Conservation (phyloP, 805 yeast genomes). For the Saturnispora diversa region DNA sequence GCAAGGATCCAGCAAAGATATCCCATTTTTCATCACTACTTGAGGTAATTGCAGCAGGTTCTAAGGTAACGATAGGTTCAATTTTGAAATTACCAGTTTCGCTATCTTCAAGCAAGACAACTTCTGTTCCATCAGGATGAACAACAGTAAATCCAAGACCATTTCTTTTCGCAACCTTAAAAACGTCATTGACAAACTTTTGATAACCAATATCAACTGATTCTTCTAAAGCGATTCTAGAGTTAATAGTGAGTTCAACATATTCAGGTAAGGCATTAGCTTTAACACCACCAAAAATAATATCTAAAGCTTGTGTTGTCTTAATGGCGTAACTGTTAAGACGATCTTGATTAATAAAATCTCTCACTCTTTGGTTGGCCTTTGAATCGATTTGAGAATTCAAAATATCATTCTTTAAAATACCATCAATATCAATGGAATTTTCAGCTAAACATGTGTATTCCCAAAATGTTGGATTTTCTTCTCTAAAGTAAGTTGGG, state of each 20-base stretch:
- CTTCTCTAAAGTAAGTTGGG: conserved; percentile 32
- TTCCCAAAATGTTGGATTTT: conserved; percentile 37
- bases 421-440: conserved; percentile 29
- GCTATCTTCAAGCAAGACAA: conserved; percentile 25
- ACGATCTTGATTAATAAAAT: conserved; percentile 26
- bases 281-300: conserved; percentile 42
- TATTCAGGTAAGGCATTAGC: conserved; percentile 44
- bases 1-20: conserved; percentile 35
- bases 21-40: conserved; percentile 42
- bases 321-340: conserved; percentile 32
- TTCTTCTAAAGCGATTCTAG: conserved; percentile 40
- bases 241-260: conserved; percentile 37
- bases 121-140: conserved; percentile 17
- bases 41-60: conserved; percentile 51
- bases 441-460: conserved; percentile 42
- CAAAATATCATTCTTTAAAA: conserved; percentile 32
- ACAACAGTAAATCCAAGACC: conserved; percentile 26
- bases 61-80: conserved; percentile 22
- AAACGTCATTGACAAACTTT: conserved; percentile 29
- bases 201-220: conserved; percentile 29
- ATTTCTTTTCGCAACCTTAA: conserved; percentile 30
- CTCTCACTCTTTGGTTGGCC: conserved; percentile 33
- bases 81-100: conserved; percentile 18
- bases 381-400: conserved; percentile 30
- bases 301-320: conserved; percentile 43